Conservation (phyloP, 2,329 filamentous ascomycete species). For the Aspergillus piperis region DNA sequence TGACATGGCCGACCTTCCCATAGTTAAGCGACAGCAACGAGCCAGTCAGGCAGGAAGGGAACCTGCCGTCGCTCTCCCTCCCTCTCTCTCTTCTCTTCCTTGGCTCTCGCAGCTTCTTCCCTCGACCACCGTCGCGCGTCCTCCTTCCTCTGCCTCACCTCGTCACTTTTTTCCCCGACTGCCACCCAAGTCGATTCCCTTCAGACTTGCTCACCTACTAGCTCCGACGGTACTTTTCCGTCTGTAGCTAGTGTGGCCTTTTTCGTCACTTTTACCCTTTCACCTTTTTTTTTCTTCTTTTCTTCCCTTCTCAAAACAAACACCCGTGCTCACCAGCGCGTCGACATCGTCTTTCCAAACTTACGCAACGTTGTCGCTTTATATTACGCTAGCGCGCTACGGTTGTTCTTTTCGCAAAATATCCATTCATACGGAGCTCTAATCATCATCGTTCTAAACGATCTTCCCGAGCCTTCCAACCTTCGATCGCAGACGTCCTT, state of each 20-base stretch:
- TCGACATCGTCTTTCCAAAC: slow-evolving; percentile 15
- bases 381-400: slow-evolving; percentile 9
- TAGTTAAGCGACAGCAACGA: background rate
- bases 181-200: slow-evolving; percentile 11
- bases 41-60: background rate
- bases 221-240: slow-evolving; percentile 18
- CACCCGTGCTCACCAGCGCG: slow-evolving; percentile 15
- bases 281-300: background rate
- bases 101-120: background rate
- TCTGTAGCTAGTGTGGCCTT: slow-evolving; percentile 21
- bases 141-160: slow-evolving; percentile 5
- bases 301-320: slow-evolving; percentile 12
- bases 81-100: background rate
- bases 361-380: slow-evolving; percentile 1
- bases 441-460: background rate
- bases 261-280: slow-evolving; percentile 3
- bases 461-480: background rate
- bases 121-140: slow-evolving; percentile 4
- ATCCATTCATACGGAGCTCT: background rate
- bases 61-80: background rate
- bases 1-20: too few species aligned
- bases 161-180: background rate
- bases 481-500: slow-evolving; percentile 4
- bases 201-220: slow-evolving; percentile 17
- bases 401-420: slow-evolving; percentile 3